Conservation (phyloP, 2,329 filamentous ascomycete species). For the Cladophialophora yegresii region DNA sequence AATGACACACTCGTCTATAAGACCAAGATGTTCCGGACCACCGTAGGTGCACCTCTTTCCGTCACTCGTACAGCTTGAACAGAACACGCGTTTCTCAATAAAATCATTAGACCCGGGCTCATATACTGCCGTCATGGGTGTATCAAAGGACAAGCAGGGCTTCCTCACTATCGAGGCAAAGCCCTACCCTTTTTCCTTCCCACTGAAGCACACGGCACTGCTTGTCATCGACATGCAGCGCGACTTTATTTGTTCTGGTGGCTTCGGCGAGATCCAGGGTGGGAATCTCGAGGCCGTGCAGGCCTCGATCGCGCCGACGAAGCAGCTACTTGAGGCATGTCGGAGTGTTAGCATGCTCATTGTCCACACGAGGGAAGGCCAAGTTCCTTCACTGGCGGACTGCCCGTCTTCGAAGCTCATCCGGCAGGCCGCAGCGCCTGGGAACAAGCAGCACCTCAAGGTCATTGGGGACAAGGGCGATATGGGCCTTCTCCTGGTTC, state of each 20-base stretch:
- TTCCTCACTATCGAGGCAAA: conserved; percentile 81
- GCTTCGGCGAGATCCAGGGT: conserved; percentile 57
- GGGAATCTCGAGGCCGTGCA: conserved; percentile 46
- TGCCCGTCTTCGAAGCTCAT: conserved; percentile 55
- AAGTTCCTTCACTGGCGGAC: conserved; percentile 56
- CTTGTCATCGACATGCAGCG: conserved; percentile 57
- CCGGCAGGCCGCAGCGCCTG: conserved; percentile 53
- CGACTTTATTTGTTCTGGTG: conserved; percentile 53
- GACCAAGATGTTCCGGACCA: conserved; percentile 13
- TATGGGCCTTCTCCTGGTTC: conserved; percentile 56
- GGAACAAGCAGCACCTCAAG: conserved; percentile 47
- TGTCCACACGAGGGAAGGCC: conserved; percentile 55
- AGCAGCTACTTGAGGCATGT: conserved; percentile 48
- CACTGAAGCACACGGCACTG: conserved; percentile 50
- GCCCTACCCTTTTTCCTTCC: conserved; percentile 55
- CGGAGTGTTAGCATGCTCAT: conserved; percentile 49
- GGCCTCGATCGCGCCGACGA: conserved; percentile 46
- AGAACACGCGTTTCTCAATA: neutral
- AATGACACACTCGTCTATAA: conserved; percentile 4
- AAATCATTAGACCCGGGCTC: neutral
- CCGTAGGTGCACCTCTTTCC: neutral
- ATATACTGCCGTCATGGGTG: conserved; percentile 26
- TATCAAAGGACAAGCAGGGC: conserved; percentile 51
- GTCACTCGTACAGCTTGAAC: neutral
- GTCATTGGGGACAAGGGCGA: conserved; percentile 57